Evolutionary conservation across 148 eudicot genomes (phyloP).

Genomic region (Euryodendron excelsum): DNA sequence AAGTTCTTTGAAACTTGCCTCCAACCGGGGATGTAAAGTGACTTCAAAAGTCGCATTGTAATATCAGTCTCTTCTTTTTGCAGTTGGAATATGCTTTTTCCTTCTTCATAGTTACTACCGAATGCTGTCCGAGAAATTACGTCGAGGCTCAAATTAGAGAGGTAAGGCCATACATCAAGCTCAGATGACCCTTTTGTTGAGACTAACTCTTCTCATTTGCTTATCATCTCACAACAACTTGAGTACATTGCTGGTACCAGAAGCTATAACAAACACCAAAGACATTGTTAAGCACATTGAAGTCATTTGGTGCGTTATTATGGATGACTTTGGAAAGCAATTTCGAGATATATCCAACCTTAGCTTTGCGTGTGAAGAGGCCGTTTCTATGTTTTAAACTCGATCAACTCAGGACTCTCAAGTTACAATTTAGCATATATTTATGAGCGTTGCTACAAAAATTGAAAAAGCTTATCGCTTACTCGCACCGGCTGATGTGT

Average conservation of each 20-base stretch:
- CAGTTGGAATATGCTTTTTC: slow-evolving; percentile 28
- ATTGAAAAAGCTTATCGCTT: too few species aligned
- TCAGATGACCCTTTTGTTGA: slow-evolving; percentile 18
- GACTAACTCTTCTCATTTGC: slow-evolving; percentile 26
- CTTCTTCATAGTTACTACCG: slow-evolving; percentile 25
- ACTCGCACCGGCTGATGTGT: too few species aligned
- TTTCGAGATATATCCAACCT: too few species aligned
- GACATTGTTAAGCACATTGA: too few species aligned
- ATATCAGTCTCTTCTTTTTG: slow-evolving; percentile 26
- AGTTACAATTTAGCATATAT: too few species aligned
- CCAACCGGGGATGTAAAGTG: slow-evolving; percentile 31
- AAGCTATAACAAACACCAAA: slow-evolving; percentile 12
- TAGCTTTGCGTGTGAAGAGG: too few species aligned
- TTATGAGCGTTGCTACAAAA: too few species aligned
- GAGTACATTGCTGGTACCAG: slow-evolving; percentile 37
- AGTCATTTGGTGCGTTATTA: too few species aligned
- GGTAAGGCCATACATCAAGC: slow-evolving; percentile 31
- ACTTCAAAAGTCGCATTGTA: slow-evolving; percentile 5
- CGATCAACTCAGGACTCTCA: too few species aligned
- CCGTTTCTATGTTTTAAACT: too few species aligned
- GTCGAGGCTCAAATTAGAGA: slow-evolving; percentile 21
- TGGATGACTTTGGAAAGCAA: too few species aligned
- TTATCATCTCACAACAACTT: slow-evolving; percentile 34
- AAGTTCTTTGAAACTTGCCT: slow-evolving; percentile 14
- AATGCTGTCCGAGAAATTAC: slow-evolving; percentile 32